Evolutionary conservation across 345 rosid genomes (phyloP).

Genomic region (Rhizophora mangle): DNA sequence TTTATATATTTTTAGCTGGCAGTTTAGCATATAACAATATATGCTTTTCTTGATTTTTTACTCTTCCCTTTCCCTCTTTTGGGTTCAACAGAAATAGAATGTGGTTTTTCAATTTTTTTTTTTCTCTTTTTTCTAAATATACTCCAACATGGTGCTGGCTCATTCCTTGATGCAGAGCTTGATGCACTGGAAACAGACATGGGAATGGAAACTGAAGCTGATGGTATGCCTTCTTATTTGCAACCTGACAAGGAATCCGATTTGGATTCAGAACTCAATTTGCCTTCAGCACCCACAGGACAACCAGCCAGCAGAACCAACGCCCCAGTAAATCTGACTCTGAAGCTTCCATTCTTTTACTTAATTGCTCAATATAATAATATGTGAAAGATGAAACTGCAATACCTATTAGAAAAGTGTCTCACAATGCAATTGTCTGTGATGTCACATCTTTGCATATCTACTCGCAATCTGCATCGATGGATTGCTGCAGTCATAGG

Average conservation of each 20-base stretch:
- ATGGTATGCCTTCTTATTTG: slow-evolving; percentile 89
- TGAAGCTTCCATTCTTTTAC: neutral
- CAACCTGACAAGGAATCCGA: slow-evolving; percentile 87
- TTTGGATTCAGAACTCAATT: slow-evolving; percentile 62
- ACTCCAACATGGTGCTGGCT: too few species aligned
- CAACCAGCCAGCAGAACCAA: slow-evolving; percentile 53
- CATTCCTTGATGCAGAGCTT: slow-evolving; percentile 55
- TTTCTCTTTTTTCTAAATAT: too few species aligned
- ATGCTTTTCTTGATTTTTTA: too few species aligned
- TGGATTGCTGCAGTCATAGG: neutral
- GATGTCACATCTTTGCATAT: neutral
- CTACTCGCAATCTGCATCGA: neutral
- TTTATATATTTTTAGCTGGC: too few species aligned
- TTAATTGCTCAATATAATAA: neutral
- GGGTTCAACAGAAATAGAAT: too few species aligned
- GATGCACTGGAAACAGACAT: slow-evolving; percentile 96
- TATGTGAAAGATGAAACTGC: neutral
- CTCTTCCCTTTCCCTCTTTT: too few species aligned
- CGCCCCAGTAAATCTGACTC: slow-evolving; percentile 51
- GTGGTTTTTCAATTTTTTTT: too few species aligned
- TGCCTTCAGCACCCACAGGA: slow-evolving; percentile 83
- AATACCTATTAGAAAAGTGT: too few species aligned
- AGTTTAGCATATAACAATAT: too few species aligned
- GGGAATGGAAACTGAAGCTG: slow-evolving; percentile 85
- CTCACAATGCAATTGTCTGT: too few species aligned